A percentile compares a stretch with the other conserved stretches of the same genome.
Conservation (phyloP, 345 rosid genomes). For the Heritiera fomes region DNA sequence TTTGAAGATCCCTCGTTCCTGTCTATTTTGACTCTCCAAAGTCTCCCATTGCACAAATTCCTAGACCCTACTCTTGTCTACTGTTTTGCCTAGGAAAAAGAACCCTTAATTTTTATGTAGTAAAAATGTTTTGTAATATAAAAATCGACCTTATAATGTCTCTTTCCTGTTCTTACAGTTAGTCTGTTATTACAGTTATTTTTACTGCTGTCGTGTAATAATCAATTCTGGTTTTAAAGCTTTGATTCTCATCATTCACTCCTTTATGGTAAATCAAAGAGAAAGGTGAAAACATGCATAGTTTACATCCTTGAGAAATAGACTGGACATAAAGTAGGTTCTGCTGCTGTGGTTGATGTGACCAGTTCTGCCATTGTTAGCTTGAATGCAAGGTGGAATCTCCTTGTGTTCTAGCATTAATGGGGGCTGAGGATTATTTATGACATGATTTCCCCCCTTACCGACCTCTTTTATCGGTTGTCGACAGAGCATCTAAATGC, state of each 20-base stretch:
- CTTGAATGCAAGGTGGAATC: conserved; percentile 31
- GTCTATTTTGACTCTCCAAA: conserved; percentile 36
- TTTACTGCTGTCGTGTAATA: conserved; percentile 9
- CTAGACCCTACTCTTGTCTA: conserved; percentile 27
- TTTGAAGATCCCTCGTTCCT: conserved; percentile 37
- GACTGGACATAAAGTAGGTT: not conserved
- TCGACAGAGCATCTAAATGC: conserved; percentile 6
- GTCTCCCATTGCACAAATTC: conserved; percentile 39
- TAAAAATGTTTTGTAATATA: conserved; percentile 9
- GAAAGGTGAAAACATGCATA: not conserved
- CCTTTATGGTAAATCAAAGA: not conserved
- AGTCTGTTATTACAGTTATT: conserved; percentile 5
- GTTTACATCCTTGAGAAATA: not conserved
- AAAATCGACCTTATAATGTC: not conserved
- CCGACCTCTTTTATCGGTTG: conserved; percentile 10
- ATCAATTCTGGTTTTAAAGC: too few species aligned
- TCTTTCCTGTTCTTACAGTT: conserved; percentile 10
- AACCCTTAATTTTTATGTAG: not conserved
- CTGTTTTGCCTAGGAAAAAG: not conserved
- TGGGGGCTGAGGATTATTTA: conserved; percentile 15
- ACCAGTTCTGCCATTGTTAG: conserved; percentile 31
- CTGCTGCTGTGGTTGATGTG: conserved; percentile 30
- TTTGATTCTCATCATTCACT: not conserved
- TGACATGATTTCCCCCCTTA: conserved; percentile 14
- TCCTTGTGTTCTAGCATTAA: conserved; percentile 30